Base-by-base conservation (phyloP, 306 rosid genomes). In the Medicago ruthenica region DNA sequence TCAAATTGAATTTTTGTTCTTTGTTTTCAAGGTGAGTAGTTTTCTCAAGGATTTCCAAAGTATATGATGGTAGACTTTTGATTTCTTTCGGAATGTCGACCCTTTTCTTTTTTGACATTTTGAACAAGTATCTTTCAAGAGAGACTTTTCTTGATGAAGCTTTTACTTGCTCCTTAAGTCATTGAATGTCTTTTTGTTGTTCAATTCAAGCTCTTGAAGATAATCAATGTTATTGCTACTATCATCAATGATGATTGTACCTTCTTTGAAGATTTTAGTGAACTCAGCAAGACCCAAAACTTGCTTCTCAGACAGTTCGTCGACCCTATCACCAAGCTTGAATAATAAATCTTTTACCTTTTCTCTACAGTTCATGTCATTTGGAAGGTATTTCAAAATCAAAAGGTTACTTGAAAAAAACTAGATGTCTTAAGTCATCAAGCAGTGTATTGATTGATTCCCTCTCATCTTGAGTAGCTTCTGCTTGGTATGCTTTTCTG, bases 31-130 rank as follows among this genome's bases (percentile, higher is more conserved):
- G 40, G 8, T 60, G 39, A 7, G 11, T 14, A 13, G 10, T 60
- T 34, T 60, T 60, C 67, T 31, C 67, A 60, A 60, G 67, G 67
- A 34, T 60, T 60, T 60, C 41, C 20, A 60, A 16, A n/a, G 67
- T 9, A 14, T 60, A 9, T 13, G 66, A 60, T 10, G 66, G 24
- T 31, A 60, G 7, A 60, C 37, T 11, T 60, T 60, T 60, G 37
- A 60, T 1, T 1, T 24, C 18, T 60, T 60, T 60, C 37, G 24
- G 15, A 27, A 13, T 27, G 0, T 31, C 67, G 14, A 34, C 41
- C 1, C 11, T 60, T 15, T 60, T 27, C n/a, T n/a, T 34, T 31
- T 41, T 7, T 27, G 67, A 60, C 67, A 60, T 60, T 31, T 60
- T 18, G 17, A 60, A 7, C 20, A 60, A 60, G 42, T 60, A 60